Evolutionary conservation across 2,329 filamentous ascomycete genomes (phyloP).

Genomic region (Claviceps arundinis): DNA sequence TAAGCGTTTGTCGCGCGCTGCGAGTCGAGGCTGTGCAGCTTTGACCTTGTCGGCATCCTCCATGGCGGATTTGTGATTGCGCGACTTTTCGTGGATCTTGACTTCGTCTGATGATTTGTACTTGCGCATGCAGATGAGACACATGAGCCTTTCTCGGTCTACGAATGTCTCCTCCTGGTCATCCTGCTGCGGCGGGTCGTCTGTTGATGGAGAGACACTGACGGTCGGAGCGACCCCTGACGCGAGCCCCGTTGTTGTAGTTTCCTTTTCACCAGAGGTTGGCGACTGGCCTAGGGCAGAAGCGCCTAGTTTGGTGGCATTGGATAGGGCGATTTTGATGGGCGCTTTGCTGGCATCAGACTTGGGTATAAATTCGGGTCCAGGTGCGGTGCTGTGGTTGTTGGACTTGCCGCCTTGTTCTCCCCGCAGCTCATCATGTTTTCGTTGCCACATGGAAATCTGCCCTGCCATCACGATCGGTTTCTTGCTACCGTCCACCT

Average conservation of each 20-base stretch:
- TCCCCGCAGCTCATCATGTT: slow-evolving; percentile 27
- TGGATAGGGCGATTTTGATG: slow-evolving; percentile 21
- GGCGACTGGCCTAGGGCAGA: not conserved
- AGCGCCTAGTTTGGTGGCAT: slow-evolving; percentile 1
- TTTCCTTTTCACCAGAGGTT: not conserved
- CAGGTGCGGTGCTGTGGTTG: not conserved
- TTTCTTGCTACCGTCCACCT: slow-evolving; percentile 32
- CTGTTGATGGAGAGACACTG: not conserved
- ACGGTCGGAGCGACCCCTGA: not conserved
- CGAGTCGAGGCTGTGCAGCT: slow-evolving; percentile 27
- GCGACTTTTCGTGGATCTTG: slow-evolving; percentile 28
- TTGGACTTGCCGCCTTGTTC: slow-evolving; percentile 1
- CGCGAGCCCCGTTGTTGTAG: not conserved
- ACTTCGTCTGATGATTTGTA: slow-evolving; percentile 31
- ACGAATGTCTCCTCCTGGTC: slow-evolving; percentile 35
- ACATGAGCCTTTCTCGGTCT: slow-evolving; percentile 37
- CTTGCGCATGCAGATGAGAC: slow-evolving; percentile 32
- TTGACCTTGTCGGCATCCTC: slow-evolving; percentile 33
- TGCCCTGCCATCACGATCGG: slow-evolving; percentile 27
- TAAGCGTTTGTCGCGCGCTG: slow-evolving; percentile 25
- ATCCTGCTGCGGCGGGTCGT: not conserved
- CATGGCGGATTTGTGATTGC: slow-evolving; percentile 27
- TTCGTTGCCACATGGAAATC: slow-evolving; percentile 31
- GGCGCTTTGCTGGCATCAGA: slow-evolving; percentile 7
- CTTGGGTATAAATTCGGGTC: not conserved